Base-by-base conservation (phyloP, 345 rosid species). In the Arabidopsis arenosa region DNA sequence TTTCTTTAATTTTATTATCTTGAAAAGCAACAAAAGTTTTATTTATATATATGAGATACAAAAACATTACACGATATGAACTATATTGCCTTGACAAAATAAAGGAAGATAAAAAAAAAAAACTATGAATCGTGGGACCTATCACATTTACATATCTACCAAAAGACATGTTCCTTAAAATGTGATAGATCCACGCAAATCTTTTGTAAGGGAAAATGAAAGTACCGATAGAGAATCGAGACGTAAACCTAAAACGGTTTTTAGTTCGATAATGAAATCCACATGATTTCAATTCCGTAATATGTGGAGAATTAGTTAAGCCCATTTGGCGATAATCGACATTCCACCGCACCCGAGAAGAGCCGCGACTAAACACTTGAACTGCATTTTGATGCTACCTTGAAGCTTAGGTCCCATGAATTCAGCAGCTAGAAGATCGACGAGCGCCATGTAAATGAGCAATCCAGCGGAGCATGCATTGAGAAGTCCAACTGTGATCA, bases 291-390 rank as follows among this genome's bases (percentile, higher is more conserved):
- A 32, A 2, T 30, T 28, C 45, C 3, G 7, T 15, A 48, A 10
- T 64, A 26, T 45, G 13, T 7, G 44, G 11, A 30, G 44, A 23
- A 61, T 33, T 45, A 15, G 36, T 59, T 76, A 92, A 60, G 94
- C 96, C 98, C 98, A 90, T 78, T 82, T 86, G 4, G 91, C 91
- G 83, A 89, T 83, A 36, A 93, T 11, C 2, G 96, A 83, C 93
- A 90, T 92, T 55, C 84, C 84, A 44, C 93, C 97, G 2, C 87
- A 90, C 7, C 96, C 97, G 12, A 86, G 18, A 66, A 90, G 77
- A 74, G 88, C 93, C 0, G 89, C 89, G 5, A 8, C 36, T 23
- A 85, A 86, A 11, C 87, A 83, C 67, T 77, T 79, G 39, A 84
- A 10, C 44, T 92, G 94, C 62, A 93, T 90, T 81, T 81, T 93